These are phyloP conservation scores for Phytophthora brassicae DNA, from an alignment of 352 stramenopile genomes.

Conservation along the genomic window DNA sequence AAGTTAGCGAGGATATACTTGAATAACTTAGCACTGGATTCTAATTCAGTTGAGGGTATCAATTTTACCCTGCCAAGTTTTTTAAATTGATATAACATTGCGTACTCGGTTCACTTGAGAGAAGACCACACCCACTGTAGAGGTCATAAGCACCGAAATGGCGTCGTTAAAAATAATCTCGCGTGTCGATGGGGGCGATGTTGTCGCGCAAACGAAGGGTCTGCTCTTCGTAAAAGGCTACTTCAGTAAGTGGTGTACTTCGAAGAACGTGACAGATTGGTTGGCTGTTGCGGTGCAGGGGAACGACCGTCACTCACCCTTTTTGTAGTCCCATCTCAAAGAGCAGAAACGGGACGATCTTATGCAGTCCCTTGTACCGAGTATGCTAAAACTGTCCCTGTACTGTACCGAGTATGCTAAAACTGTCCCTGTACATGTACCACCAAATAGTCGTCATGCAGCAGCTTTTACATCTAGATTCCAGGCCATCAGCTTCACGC, in stretches of 20 bases:
- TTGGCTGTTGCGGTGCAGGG: too few relatives aligned
- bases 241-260: neutral
- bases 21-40: too few relatives aligned
- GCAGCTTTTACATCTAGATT: neutral
- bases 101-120: too few relatives aligned
- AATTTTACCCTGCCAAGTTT: too few relatives aligned
- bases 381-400: neutral
- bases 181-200: slow-evolving; percentile 3
- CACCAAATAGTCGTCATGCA: neutral
- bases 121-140: neutral
- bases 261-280: too few relatives aligned
- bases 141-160: neutral
- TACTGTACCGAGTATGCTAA: neutral
- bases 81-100: too few relatives aligned
- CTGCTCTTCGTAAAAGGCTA: slow-evolving; percentile 6
- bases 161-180: neutral
- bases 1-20: too few relatives aligned
- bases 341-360: neutral
- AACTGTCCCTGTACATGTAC: neutral
- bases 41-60: too few relatives aligned
- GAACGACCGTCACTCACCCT: neutral
- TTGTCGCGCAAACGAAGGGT: slow-evolving; percentile 7
- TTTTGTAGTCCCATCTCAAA: neutral
- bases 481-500: neutral
- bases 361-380: neutral